Base-by-base conservation (phyloP, 148 eudicot species). In the Chenopodium formosanum region DNA sequence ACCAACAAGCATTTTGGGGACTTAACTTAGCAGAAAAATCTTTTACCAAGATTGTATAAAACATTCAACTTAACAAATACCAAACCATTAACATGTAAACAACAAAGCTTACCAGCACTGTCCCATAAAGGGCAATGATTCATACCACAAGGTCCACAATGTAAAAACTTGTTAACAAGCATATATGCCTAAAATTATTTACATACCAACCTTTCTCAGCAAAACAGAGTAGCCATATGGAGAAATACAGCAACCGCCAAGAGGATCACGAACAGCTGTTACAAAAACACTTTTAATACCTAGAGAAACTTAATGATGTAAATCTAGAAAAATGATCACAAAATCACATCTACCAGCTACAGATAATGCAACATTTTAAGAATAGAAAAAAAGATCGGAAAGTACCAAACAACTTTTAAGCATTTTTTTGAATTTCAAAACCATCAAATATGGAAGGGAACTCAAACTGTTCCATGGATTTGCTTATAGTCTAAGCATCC, bases 171-270 rank as follows among this genome's bases (percentile, higher is more conserved):
- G 23, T 46, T 7, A 6, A 46, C 50, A 50, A 65, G 29, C 71
- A 73, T 20, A 44, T 5, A 46, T 14, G 12, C 46, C 25, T 44
- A 62, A 25, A 63, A 60, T 60, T 70, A 72, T 62, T 71, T 27
- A 37, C 8, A 73, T 4, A 74, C 84, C 76, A 58, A 97, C 99
- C 99, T 97, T 94, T 75, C 82, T 89, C 78, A 97, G 85, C 92
- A 97, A 76, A 75, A 91, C 83, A 79, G 98, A 88, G 84, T 94
- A 97, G 47, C 99, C 99, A 85, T 89, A 88, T 20, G 99, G 98
- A 53, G 92, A 90, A 72, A 97, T 77, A 82, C 93, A 65, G 79
- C 99, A 97, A 74, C 99, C 99, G 66, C 99, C 99, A 86, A 97
- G 96, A 84, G 99, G 99, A 88, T 97, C 99, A 70, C 85, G 86